Base-by-base conservation (phyloP, 306 rosid species). In the Vicia sativa region DNA sequence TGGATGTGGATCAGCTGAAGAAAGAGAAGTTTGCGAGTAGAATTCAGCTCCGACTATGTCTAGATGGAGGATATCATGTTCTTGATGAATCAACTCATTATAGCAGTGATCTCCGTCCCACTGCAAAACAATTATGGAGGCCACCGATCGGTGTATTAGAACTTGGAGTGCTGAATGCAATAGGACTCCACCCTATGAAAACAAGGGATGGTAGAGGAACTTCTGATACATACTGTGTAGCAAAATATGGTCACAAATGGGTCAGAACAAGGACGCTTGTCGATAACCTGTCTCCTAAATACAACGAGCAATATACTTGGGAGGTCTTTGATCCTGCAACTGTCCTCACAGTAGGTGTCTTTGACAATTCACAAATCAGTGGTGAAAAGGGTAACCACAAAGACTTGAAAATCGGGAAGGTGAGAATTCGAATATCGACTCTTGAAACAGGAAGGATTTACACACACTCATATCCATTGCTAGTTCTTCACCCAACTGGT, bases 281-380 rank as follows among this genome's bases (percentile, higher is more conserved):
- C 50, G 81, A 82, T 13, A 79, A 73, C 52, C 9, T 82, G 13
- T 29, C 38, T 26, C 86, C 86, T 29, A 75, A 72, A 62, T 78
- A 79, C 76, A 82, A 82, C 3, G 86, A 82, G 68, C 83, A 82
- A 61, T 82, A 82, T 62, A 82, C 78, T 46, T 82, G 86, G 86
- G 86, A 82, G 62, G 86, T 82, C 16, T 82, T 74, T 68, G 87
- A 82, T 72, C 81, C 77, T 2, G 71, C 83, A 5, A 79, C 84
- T 3, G 87, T 82, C 6, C 78, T 82, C 2, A 79, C 87, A 10
- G 73, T 82, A 4, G 87, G 79, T 65, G 83, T 78, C 3, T 82
- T 82, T 68, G 87, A 82, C 74, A 82, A 82, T 23, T 37, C 68
- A 52, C 87, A 79, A 13, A 56, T 82, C 61, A 55, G 61, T 1